A percentile compares a stretch with the other conserved stretches of the same genome.
Conservation (phyloP, 371 early-diverging fungal species). For the Caulochytrium protostelioides region DNA sequence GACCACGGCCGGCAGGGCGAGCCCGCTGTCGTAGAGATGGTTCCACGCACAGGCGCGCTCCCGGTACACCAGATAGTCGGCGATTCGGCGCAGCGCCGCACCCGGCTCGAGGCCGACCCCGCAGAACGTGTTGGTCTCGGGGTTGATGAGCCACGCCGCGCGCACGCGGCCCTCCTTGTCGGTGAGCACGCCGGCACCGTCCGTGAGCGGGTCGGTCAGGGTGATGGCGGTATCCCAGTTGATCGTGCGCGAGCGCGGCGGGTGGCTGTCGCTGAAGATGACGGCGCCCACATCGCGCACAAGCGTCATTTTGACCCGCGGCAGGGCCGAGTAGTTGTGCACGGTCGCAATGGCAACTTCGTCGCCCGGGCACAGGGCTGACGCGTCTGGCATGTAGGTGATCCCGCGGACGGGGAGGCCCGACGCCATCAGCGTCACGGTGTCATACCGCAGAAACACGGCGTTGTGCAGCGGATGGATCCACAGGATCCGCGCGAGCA, state of each 20-base stretch:
- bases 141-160: conserved; percentile 1
- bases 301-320: conserved; percentile 6
- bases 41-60: too few species aligned
- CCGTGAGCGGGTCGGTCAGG: conserved; percentile 6
- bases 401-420: neutral
- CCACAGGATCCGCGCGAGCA: conserved; percentile 46
- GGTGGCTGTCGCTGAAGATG: conserved; percentile 8
- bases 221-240: conserved; percentile 9
- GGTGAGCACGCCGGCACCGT: conserved; percentile 8
- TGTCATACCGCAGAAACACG: conserved; percentile 13
- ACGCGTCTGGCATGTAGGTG: neutral
- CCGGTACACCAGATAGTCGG: neutral
- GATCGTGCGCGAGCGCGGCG: conserved; percentile 12
- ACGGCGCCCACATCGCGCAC: conserved; percentile 10
- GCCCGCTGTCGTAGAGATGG: too few species aligned
- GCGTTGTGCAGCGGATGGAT: conserved; percentile 17
- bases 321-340: neutral
- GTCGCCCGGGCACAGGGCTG: neutral
- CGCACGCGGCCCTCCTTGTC: conserved; percentile 7
- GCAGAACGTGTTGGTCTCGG: conserved; percentile 4
- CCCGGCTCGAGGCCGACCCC: conserved; percentile 4
- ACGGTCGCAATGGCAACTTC: neutral
- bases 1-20: conserved; percentile 1
- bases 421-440: neutral
- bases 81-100: neutral